Conservation (phyloP, 441 rosid genomes). For the Erodium texanum region DNA sequence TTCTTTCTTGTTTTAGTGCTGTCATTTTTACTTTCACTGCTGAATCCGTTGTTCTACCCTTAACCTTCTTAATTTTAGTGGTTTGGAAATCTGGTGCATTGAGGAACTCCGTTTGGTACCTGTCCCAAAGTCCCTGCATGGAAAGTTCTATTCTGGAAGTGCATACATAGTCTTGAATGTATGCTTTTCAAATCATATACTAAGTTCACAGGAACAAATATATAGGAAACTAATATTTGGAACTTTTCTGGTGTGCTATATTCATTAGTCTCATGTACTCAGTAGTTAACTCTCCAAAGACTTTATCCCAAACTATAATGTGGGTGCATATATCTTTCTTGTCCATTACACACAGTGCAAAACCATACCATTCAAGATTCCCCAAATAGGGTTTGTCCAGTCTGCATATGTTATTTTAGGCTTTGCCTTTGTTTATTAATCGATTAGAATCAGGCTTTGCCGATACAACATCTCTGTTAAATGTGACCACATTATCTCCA, state of each 20-base stretch:
- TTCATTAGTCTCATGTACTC: not conserved
- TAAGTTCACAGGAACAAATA: not conserved
- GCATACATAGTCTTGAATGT: constrained; percentile 60
- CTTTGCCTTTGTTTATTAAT: not conserved
- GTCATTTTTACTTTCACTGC: not conserved
- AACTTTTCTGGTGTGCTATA: not conserved
- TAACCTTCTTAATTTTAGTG: constrained; percentile 30
- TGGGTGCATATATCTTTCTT: constrained; percentile 1
- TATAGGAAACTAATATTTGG: not conserved
- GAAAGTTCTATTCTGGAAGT: constrained; percentile 67
- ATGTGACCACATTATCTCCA: not conserved
- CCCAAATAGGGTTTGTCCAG: not conserved
- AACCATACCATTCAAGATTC: not conserved
- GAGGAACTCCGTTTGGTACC: constrained; percentile 43
- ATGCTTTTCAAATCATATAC: constrained; percentile 18
- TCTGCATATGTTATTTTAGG: not conserved
- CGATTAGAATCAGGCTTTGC: not conserved
- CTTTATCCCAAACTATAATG: not conserved
- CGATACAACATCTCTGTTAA: not conserved
- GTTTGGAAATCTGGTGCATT: constrained; percentile 75
- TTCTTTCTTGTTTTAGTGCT: not conserved
- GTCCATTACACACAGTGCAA: constrained; percentile 3
- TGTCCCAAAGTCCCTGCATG: constrained; percentile 47
- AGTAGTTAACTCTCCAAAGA: not conserved
- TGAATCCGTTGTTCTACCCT: constrained; percentile 15